phyloP scores from a whole-genome alignment of 495 filamentous ascomycete genomes.

The Peziza echinospora region DNA sequence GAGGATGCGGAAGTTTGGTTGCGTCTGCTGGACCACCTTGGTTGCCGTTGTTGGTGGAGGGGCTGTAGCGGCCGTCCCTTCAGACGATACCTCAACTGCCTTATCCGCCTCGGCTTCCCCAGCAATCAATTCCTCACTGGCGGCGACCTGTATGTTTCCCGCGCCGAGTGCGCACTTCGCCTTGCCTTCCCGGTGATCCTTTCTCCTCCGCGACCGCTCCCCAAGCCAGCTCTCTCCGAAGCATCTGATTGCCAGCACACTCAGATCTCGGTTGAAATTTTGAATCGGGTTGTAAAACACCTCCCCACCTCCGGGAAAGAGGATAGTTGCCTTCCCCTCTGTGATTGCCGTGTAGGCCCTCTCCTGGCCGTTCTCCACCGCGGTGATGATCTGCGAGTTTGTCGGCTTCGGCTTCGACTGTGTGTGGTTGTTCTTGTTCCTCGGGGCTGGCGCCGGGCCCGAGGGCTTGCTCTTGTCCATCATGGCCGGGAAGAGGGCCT shows the following conservation, averaged over 20 bases:
- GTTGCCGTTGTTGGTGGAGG: not conserved
- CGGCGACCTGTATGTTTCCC: constrained; percentile 6
- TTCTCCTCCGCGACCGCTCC: constrained; percentile 27
- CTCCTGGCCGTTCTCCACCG: constrained; percentile 26
- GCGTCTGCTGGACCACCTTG: not conserved
- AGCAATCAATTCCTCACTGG: constrained; percentile 7
- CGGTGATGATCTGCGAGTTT: constrained; percentile 7
- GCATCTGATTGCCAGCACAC: constrained; percentile 67
- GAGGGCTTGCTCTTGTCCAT: no score
- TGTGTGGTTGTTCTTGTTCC: no score
- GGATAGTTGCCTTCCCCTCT: constrained; percentile 50
- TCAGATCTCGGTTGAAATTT: constrained; percentile 93
- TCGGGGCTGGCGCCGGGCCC: no score
- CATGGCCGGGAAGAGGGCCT: no score
- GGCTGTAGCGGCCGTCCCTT: not conserved
- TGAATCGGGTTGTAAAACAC: constrained; percentile 99
- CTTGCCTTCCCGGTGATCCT: constrained; percentile 18
- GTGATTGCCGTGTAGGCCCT: constrained; percentile 35
- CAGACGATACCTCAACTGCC: not conserved
- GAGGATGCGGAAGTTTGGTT: constrained; percentile 49
- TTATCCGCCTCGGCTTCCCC: constrained; percentile 1
- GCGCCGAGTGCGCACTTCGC: constrained; percentile 14
- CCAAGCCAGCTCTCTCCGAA: constrained; percentile 49
- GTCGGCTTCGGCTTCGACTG: constrained; percentile 12
- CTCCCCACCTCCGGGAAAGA: constrained; percentile 37